Percentiles rank a stretch among this genome's conserved stretches.
Conservation (phyloP, 2,329 filamentous ascomycete species). For the Ceratocystis cacaofunesta region DNA sequence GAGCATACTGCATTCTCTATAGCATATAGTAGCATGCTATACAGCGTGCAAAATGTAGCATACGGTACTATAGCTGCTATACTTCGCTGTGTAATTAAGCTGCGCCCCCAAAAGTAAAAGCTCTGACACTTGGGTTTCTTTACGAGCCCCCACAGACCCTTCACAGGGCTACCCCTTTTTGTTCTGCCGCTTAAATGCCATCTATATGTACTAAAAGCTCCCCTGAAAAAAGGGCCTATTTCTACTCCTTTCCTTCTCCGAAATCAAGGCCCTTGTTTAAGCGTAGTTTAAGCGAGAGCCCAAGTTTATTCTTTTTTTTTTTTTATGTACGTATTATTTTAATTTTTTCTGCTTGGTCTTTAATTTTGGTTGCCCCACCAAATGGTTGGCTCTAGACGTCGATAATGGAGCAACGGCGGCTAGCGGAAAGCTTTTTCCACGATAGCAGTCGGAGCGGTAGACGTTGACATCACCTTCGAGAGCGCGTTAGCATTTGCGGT, state of each 20-base stretch:
- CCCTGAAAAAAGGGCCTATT: neutral
- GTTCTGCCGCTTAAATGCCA: neutral
- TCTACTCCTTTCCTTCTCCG: neutral
- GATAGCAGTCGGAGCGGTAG: slow-evolving; percentile 6
- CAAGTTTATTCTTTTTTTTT: neutral
- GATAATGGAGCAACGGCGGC: slow-evolving; percentile 4
- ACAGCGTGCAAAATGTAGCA: neutral
- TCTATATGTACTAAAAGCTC: neutral
- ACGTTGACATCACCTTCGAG: neutral
- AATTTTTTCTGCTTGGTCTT: too few species aligned
- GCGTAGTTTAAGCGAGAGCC: neutral
- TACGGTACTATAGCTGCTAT: neutral
- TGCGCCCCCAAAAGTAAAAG: neutral
- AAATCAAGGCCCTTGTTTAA: neutral
- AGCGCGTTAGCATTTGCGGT: neutral
- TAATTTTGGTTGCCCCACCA: slow-evolving; percentile 8
- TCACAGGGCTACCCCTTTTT: neutral
- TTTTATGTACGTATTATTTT: neutral
- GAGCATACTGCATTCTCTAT: too few species aligned
- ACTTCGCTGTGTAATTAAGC: neutral
- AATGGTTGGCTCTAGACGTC: slow-evolving; percentile 10
- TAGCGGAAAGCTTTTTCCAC: slow-evolving; percentile 15
- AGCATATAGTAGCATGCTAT: too few species aligned
- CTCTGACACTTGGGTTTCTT: neutral
- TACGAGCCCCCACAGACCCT: neutral